Percentiles rank a stretch among this genome's conserved stretches.
Conservation (phyloP, 2,329 filamentous ascomycete species). For the Aureobasidium sp. region DNA sequence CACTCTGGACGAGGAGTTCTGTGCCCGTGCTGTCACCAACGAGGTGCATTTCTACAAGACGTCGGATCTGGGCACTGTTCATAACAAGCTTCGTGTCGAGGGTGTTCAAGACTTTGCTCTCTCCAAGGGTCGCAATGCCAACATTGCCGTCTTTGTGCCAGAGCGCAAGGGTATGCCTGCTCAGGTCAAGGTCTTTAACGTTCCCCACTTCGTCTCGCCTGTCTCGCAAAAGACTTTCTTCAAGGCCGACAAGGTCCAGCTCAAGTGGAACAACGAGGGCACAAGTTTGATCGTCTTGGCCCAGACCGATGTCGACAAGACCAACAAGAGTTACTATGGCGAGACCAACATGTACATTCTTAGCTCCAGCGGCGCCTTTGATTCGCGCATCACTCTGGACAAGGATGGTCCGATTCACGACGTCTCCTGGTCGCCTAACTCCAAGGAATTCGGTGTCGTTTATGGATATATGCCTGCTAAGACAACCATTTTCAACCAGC, state of each 20-base stretch:
- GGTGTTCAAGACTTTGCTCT: slow-evolving; percentile 84
- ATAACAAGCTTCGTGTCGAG: slow-evolving; percentile 92
- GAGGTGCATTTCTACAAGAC: slow-evolving; percentile 97
- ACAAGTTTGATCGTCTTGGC: slow-evolving; percentile 90
- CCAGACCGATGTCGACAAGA: slow-evolving; percentile 96
- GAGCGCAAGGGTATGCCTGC: slow-evolving; percentile 96
- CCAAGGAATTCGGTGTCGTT: slow-evolving; percentile 93
- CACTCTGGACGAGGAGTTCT: slow-evolving; percentile 86
- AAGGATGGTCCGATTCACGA: slow-evolving; percentile 98
- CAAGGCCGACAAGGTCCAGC: slow-evolving; percentile 97
- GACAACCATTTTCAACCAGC: slow-evolving; percentile 93
- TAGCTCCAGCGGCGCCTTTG: slow-evolving; percentile 83
- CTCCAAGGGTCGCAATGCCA: slow-evolving; percentile 81
- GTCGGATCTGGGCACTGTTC: slow-evolving; percentile 74
- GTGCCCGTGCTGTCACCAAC: slow-evolving; percentile 89
- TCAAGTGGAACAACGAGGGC: slow-evolving; percentile 94
- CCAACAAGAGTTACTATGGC: slow-evolving; percentile 98
- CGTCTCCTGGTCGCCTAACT: slow-evolving; percentile 96
- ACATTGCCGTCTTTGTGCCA: slow-evolving; percentile 89
- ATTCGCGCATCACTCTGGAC: slow-evolving; percentile 84
- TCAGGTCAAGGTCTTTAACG: slow-evolving; percentile 86
- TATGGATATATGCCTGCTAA: slow-evolving; percentile 99
- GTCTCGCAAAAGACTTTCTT: slow-evolving; percentile 98
- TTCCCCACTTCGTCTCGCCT: slow-evolving; percentile 73
- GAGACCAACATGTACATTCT: slow-evolving; percentile 96